Evolutionary conservation across 1,284 basidiomycete genomes (phyloP).

Genomic region (Ganoderma lucidum): DNA sequence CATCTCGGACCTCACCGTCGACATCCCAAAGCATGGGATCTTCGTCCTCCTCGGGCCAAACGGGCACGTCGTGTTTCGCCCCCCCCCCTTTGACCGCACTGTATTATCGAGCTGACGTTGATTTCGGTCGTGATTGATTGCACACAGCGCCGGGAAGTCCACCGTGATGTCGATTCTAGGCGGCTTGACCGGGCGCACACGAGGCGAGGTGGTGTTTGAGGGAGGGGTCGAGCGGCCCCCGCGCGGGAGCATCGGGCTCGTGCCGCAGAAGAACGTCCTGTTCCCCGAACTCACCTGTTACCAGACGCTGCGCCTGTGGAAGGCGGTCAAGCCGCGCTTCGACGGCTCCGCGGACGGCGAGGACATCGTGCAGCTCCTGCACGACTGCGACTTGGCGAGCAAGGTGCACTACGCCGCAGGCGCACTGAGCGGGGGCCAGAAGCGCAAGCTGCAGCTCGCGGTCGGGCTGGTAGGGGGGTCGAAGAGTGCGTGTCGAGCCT

Average conservation of each 20-base stretch:
- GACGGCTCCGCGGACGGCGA: conserved; percentile 48
- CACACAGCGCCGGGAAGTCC: conserved; percentile 77
- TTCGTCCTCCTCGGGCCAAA: conserved; percentile 81
- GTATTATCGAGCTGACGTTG: not conserved
- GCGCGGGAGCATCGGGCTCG: conserved; percentile 75
- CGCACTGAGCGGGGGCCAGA: conserved; percentile 82
- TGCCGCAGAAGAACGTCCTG: conserved; percentile 85
- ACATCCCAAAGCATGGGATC: conserved; percentile 74
- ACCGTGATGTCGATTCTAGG: conserved; percentile 75
- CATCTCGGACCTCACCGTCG: conserved; percentile 67
- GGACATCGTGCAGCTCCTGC: conserved; percentile 68
- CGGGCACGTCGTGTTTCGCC: conserved; percentile 54
- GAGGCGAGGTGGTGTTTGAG: conserved; percentile 70
- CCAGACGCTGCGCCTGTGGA: conserved; percentile 80
- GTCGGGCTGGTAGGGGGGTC: conserved; percentile 81
- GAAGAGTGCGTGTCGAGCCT: conserved; percentile 49
- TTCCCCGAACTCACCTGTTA: conserved; percentile 80
- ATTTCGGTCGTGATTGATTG: not conserved
- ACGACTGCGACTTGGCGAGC: conserved; percentile 73
- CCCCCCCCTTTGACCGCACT: not conserved
- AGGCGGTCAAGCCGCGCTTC: conserved; percentile 70
- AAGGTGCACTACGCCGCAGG: conserved; percentile 74
- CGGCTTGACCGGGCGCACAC: conserved; percentile 63
- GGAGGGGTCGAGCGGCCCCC: conserved; percentile 59
- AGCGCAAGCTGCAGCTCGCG: conserved; percentile 82